Percentiles rank a stretch among this genome's conserved stretches.
Conservation (phyloP, 805 yeast genomes). For the Metschnikowia colocasiae region DNA sequence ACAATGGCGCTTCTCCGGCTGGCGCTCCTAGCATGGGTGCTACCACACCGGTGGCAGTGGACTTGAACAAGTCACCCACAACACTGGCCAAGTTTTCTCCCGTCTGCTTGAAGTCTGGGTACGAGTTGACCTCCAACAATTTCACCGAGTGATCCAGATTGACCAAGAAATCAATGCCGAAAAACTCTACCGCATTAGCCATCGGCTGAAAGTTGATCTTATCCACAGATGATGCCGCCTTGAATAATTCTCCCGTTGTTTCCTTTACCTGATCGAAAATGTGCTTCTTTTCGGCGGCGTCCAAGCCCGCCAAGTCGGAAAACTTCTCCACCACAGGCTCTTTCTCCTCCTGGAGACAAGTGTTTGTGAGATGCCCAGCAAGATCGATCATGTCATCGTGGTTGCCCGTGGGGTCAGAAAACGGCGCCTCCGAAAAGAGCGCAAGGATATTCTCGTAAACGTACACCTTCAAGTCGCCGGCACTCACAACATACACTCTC, state of each 20-base stretch:
- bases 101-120: constrained; percentile 96
- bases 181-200: constrained; percentile 77
- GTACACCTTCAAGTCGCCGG: constrained; percentile 70
- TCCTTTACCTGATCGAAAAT: constrained; percentile 56
- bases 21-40: constrained; percentile 9
- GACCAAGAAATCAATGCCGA: constrained; percentile 85
- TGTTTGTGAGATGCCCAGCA: constrained; percentile 85
- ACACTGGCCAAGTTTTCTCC: constrained; percentile 68
- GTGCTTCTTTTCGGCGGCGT: constrained; percentile 24
- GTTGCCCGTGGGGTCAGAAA: constrained; percentile 26
- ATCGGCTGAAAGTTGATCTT: constrained; percentile 81
- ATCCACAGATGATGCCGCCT: constrained; percentile 78
- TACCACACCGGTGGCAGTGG: constrained; percentile 47
- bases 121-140: constrained; percentile 83
- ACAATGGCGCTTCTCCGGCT: not conserved
- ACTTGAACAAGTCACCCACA: constrained; percentile 64
- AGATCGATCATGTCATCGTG: constrained; percentile 40
- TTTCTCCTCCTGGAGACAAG: constrained; percentile 72
- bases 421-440: constrained; percentile 65
- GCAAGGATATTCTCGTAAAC: constrained; percentile 80
- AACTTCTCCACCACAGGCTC: constrained; percentile 61
- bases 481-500: constrained; percentile 74
- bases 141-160: constrained; percentile 51
- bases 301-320: constrained; percentile 46
- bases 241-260: constrained; percentile 66